These are phyloP conservation scores for Lipomyces chichibuensis DNA, from an alignment of 805 yeast genomes.

Conservation along the genomic window DNA sequence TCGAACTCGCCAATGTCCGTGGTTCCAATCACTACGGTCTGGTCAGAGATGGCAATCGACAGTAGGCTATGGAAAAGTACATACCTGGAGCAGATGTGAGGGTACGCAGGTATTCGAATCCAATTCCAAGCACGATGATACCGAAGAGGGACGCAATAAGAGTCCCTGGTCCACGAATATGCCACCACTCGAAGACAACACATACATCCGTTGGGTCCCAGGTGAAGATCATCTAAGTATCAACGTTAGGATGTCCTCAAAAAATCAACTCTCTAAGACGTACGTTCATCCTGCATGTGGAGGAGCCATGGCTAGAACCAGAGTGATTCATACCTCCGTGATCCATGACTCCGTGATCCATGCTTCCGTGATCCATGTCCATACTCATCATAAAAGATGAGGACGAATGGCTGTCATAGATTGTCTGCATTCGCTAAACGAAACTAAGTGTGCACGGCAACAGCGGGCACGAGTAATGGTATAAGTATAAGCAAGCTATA, in stretches of 20 bases:
- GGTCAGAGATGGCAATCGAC: neutral
- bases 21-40: neutral
- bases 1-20: neutral
- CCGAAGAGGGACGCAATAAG: constrained; percentile 57
- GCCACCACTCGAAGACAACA: constrained; percentile 80
- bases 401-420: neutral
- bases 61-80: neutral
- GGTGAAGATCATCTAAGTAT: constrained; percentile 62
- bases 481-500: neutral
- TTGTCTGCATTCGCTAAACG: neutral
- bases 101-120: constrained; percentile 61
- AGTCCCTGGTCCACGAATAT: constrained; percentile 55
- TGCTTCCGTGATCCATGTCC: constrained; percentile 10
- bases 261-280: neutral
- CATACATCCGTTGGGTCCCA: constrained; percentile 77
- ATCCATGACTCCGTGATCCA: constrained; percentile 8
- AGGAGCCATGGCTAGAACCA: constrained; percentile 6
- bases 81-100: constrained; percentile 5
- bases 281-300: constrained; percentile 19
- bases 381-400: neutral
- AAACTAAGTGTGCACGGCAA: neutral
- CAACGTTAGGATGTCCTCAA: neutral
- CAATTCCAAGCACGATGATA: constrained; percentile 54
- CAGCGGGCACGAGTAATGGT: neutral
- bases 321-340: neutral